phyloP scores from a whole-genome alignment of 2,329 filamentous ascomycete genomes.

The Rasamsonia emersonii region DNA sequence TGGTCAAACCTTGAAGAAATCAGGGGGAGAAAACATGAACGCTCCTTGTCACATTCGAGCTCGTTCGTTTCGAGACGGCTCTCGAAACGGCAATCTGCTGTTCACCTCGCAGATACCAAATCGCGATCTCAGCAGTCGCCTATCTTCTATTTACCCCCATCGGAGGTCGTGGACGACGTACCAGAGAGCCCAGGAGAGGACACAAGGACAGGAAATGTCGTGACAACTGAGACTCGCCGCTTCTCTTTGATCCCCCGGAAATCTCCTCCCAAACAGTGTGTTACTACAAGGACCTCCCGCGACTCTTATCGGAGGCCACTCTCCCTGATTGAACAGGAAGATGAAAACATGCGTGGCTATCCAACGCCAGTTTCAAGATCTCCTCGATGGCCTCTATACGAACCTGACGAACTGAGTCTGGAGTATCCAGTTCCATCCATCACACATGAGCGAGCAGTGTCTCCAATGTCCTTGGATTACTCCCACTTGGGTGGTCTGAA shows the following conservation, averaged over 20 bases:
- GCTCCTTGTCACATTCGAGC: constrained; percentile 5
- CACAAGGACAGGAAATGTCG: constrained; percentile 13
- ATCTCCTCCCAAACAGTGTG: constrained; percentile 27
- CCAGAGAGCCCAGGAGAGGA: constrained; percentile 18
- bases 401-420: constrained; percentile 8
- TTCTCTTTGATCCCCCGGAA: constrained; percentile 29
- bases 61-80: constrained; percentile 7
- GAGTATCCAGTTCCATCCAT: constrained; percentile 8
- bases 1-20: constrained; percentile 7
- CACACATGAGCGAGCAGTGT: constrained; percentile 15
- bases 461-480: constrained; percentile 23
- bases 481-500: constrained; percentile 34
- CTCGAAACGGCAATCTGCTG: constrained; percentile 4
- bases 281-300: constrained; percentile 27
- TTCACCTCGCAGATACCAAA: constrained; percentile 4
- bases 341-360: constrained; percentile 9
- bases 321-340: constrained; percentile 18
- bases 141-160: constrained; percentile 20
- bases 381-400: constrained; percentile 14
- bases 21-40: constrained; percentile 4
- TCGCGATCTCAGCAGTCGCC: constrained; percentile 22
- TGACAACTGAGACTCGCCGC: constrained; percentile 8
- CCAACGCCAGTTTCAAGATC: constrained; percentile 3
- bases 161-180: constrained; percentile 15
- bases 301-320: constrained; percentile 13